Base-by-base conservation (phyloP, 2,329 filamentous ascomycete species). In the Arthrobotrys megalospora region DNA sequence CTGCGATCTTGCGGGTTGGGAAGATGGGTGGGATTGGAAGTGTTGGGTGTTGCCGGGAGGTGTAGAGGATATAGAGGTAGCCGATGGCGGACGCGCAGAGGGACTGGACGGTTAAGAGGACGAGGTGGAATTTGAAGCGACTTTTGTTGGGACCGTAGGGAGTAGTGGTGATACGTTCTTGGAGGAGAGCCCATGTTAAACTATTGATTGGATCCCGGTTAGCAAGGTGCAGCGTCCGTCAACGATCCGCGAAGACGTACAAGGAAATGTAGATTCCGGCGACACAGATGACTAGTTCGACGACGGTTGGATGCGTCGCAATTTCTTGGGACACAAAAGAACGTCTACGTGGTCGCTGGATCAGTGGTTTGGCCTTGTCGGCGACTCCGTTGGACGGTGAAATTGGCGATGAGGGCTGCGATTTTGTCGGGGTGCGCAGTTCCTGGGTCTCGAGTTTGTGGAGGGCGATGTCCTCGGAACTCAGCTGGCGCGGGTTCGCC, bases 131-230 rank as follows among this genome's bases (percentile, higher is more conserved):
- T 80, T 92, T 93, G 89, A 97, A 99, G 82, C 93, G 90, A 84
- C 96, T 91, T 50, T 89, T 89, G 34, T 82, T 80, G 11, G 91
- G 86, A 75, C 92, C 92, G 85, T 98, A 96, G 6, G 90, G 88
- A 10, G 94, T 98, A 12, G 96, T 99, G 32, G 96, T 98, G 83
- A 99, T 93, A 82, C 96, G 94, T 85, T 99, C 96, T 87, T 99
- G 96, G 79, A 99, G 91, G 80, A 97, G 91, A 24, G 93, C 96
- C 96, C 96, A 99, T 38, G 94, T 96, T 66, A 99, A 87, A 86
- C 95, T 94, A 79, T 24, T 19, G 43, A 63, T 53, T 43, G n/a
- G 3, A 34, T 19, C 10, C n/a, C 12, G 11, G 19, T 72, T 50
- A 24, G 65, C 41, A 36, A 66, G 41, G 5, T 48, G 24, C 3